These are phyloP conservation scores for Pleurotus ostreatus DNA, from an alignment of 768 basidiomycete genomes.

Conservation along the genomic window DNA sequence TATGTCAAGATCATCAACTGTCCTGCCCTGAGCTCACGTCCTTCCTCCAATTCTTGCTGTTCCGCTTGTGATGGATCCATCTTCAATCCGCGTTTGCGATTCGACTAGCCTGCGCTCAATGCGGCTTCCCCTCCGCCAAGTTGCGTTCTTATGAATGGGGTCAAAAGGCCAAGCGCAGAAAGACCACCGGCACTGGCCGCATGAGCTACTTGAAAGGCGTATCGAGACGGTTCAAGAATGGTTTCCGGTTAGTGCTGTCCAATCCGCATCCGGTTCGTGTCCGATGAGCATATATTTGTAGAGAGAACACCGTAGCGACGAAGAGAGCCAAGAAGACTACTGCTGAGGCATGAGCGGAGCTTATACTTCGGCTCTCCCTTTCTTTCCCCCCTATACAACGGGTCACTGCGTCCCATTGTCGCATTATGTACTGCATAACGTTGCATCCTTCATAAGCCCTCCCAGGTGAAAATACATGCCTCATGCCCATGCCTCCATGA, in stretches of 20 bases:
- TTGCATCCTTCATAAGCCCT: background rate
- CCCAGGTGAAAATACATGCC: background rate
- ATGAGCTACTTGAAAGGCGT: constrained; percentile 94
- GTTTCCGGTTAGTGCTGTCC: constrained; percentile 64
- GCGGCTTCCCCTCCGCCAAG: constrained; percentile 96
- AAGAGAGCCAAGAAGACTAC: constrained; percentile 70
- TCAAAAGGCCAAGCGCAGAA: constrained; percentile 98
- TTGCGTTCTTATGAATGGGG: constrained; percentile 97
- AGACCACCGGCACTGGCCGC: constrained; percentile 97
- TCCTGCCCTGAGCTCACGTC: background rate
- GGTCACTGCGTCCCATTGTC: background rate
- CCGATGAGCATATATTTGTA: constrained; percentile 20
- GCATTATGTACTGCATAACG: constrained; percentile 8
- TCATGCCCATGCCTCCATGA: background rate
- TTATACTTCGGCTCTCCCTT: background rate
- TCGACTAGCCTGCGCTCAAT: constrained; percentile 80
- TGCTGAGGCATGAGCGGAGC: constrained; percentile 31
- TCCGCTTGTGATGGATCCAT: constrained; percentile 1
- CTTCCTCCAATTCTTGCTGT: background rate
- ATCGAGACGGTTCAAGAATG: constrained; percentile 96
- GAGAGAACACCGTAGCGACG: constrained; percentile 89
- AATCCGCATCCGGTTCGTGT: background rate
- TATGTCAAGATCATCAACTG: constrained; percentile 32
- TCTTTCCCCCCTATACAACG: background rate
- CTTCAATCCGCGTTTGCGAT: background rate